These are phyloP conservation scores for Cordyceps fumosorosea DNA, from an alignment of 2,329 filamentous ascomycete species.

Conservation along the genomic window DNA sequence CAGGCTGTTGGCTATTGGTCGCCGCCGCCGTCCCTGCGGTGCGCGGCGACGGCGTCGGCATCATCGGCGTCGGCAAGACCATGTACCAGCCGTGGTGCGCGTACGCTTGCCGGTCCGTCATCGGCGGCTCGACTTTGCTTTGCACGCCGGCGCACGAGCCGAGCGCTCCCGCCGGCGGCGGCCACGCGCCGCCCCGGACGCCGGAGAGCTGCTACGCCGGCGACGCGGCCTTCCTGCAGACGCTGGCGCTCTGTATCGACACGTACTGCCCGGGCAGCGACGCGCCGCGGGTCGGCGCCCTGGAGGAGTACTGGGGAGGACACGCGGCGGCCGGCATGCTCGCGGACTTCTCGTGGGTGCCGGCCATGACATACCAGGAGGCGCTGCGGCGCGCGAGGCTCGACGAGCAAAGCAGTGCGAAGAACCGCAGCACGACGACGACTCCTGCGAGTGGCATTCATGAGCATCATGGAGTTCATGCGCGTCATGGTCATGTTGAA, in stretches of 20 bases:
- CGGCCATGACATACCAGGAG: constrained; percentile 23
- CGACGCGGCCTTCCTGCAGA: constrained; percentile 25
- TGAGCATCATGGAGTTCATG: background rate
- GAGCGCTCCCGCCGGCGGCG: constrained; percentile 20
- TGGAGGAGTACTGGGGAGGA: constrained; percentile 24
- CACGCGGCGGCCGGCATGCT: constrained; percentile 25
- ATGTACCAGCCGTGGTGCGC: constrained; percentile 31
- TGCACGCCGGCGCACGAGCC: constrained; percentile 23
- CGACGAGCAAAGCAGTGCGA: constrained; percentile 16
- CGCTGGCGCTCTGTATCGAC: constrained; percentile 29
- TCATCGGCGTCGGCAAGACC: constrained; percentile 30
- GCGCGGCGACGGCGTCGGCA: constrained; percentile 20
- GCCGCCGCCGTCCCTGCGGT: background rate
- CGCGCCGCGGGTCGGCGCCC: constrained; percentile 14
- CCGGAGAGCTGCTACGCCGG: constrained; percentile 23
- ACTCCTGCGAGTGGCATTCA: background rate
- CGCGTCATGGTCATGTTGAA: constrained; percentile 14
- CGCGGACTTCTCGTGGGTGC: constrained; percentile 18
- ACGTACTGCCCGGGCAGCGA: constrained; percentile 23
- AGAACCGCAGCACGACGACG: background rate
- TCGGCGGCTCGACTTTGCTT: constrained; percentile 21
- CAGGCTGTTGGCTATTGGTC: background rate
- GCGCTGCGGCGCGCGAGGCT: constrained; percentile 19
- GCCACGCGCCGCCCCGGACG: constrained; percentile 19
- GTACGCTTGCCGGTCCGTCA: constrained; percentile 27